Conservation (phyloP, 2,329 filamentous ascomycete species). For the Aaosphaeria arxii region DNA sequence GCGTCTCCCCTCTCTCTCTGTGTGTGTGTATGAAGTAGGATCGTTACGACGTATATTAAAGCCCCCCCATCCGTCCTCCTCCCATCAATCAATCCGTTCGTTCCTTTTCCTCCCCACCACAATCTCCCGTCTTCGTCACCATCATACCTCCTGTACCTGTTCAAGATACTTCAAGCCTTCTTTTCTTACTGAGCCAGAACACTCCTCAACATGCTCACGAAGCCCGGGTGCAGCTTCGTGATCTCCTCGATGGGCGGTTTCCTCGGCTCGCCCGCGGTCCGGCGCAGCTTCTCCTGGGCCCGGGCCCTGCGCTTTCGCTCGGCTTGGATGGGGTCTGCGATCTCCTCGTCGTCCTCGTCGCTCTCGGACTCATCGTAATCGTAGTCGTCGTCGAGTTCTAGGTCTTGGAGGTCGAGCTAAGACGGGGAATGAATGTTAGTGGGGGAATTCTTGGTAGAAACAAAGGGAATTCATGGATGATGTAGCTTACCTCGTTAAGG, state of each 20-base stretch:
- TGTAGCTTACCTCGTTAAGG: conserved; percentile 63
- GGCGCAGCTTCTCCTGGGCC: conserved; percentile 74
- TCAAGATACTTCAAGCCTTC: background rate
- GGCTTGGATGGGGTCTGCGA: conserved; percentile 81
- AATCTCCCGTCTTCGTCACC: too few species aligned
- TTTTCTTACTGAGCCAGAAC: conserved; percentile 60
- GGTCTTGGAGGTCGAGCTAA: conserved; percentile 74
- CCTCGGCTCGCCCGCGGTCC: conserved; percentile 76
- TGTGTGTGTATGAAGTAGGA: too few species aligned
- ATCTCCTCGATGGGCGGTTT: conserved; percentile 81
- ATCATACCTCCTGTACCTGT: too few species aligned
- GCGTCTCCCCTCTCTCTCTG: too few species aligned
- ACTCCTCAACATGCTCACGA: conserved; percentile 75
- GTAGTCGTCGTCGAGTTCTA: conserved; percentile 67
- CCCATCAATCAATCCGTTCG: too few species aligned
- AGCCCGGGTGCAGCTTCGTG: conserved; percentile 74
- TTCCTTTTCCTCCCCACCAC: too few species aligned
- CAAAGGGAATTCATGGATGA: background rate
- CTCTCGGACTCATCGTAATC: conserved; percentile 57
- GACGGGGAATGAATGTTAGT: conserved; percentile 3
- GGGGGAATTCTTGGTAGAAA: background rate
- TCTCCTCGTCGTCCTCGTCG: conserved; percentile 61
- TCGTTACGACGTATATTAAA: too few species aligned
- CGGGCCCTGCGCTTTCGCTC: conserved; percentile 76
- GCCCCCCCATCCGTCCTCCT: too few species aligned